Base-by-base conservation (phyloP, 495 filamentous ascomycete genomes). In the Trichoderma virens region DNA sequence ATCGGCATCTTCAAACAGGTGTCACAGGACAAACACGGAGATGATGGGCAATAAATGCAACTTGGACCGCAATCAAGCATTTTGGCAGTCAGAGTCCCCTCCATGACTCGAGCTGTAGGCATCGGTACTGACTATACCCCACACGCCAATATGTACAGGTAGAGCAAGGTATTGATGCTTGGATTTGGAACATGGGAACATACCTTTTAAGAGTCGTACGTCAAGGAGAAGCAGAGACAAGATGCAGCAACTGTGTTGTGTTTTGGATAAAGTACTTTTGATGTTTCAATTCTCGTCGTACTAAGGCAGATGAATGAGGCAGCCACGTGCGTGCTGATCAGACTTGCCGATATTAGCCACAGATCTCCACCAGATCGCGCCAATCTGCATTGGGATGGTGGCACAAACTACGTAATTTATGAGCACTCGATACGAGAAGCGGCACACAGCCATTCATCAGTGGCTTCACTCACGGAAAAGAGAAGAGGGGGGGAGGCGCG, bases 321-420 rank as follows among this genome's bases (percentile, higher is more conserved):
- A 56, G 25, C 51, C 51, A 56, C 51, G 51, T 56, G 51, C 51
- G 13, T 27, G 11, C 5, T 2, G 14, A 20, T 56, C 51, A 30
- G 7, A 11, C 25, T 16, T 56, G 51, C 25, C 51, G 25, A 27
- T 56, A 23, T 56, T 27, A 56, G 51, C 51, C 51, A 56, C 23
- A 56, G 51, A 56, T 56, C 51, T 56, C 16, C 25, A 8, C 51
- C 51, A 56, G 51, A 56, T 56, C 51, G 51, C 51, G 51, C 51
- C 51, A 56, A 30, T 23, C 51, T 56, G 6, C 51, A 56, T 56
- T 56, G 51, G 51, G 51, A 56, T 56, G 51, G 51, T n/a, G 51
- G 23, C 51, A 28, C 51, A 27, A 23, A 47, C 43, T 20, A 47
- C 43, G 43, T 47, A 47, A 47, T 47, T 47, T 23, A n/a, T 47